Base-by-base conservation (phyloP, 306 rosid species). In the Vicia sativa region DNA sequence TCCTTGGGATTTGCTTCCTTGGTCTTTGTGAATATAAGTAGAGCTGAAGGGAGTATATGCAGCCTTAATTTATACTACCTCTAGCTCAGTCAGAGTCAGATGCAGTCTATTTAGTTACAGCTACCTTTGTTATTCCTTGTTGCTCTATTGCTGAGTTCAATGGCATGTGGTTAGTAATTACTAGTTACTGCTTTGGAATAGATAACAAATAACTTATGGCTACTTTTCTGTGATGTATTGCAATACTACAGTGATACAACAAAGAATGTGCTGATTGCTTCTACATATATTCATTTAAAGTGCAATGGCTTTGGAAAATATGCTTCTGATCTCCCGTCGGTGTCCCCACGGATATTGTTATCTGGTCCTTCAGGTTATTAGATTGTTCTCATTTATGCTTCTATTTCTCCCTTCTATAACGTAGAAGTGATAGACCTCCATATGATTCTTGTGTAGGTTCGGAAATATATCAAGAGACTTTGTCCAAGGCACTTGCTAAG, bases 361-460 rank as follows among this genome's bases (percentile, higher is more conserved):
- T 92, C 96, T 25, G 98, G 98, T 68, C 96, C 98, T 58, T 80
- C 98, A 83, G 98, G 98, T 92, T 67, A 38, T 41, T 38, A 44
- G 45, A 4, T 67, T 6, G 28, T 43, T 29, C 61, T 28, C 69
- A 21, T 11, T 53, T 62, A 8, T 46, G 75, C 55, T 82, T 37
- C 19, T 53, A 41, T 44, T 55, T 61, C 21, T 31, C 34, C 50
- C 15, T 62, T 23, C 5, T 74, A 62, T 68, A 10, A 21, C 59
- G 14, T 59, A 56, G 18, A 55, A 50, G 66, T 62, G 60, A 31
- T 68, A 28, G n/a, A n/a, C 52, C 52, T 4, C 42, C 50, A 29
- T n/a, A 9, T 39, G 55, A 55, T 68, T 46, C 50, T 52, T 78
- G 50, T 84, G 65, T 77, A 92, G 98, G 98, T 67, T 92, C 98